Base-by-base conservation (phyloP, 108 stramenopile genomes). In the Phaeodactylum tricornutum region DNA sequence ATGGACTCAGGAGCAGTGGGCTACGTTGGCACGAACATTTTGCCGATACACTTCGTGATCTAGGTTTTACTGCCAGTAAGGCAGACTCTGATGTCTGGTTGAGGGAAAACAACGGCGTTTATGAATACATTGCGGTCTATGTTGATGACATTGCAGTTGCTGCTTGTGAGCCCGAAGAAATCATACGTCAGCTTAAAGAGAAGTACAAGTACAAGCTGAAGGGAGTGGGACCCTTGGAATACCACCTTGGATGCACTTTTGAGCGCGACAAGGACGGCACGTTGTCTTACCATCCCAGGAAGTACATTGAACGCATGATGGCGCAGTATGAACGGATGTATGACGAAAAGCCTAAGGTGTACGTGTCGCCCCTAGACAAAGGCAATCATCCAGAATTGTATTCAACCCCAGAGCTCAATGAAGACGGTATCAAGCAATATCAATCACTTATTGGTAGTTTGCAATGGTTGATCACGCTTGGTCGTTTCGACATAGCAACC, bases 31-130 rank as follows among this genome's bases (percentile, higher is more conserved):
- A n/a, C 3, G 49, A 50, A 3, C 3, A 16, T 15, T 6, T 42
- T 19, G 23, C 52, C 5, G 52, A 53, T 15, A 43, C 26, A 4
- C 21, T 71, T 64, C 26, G 56, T 6, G 15, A 61, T 15, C 28
- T 71, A 8, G 68, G 64, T 0, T 74, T 69, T 32, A 21, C 11
- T 7, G 55, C 62, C 2, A 66, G 51, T 27, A 29, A 41, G 14
- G 47, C 53, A 17, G 69, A 71, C n/a, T 31, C 59, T 33, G 52
- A 71, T 35, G 34, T 71, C 7, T 71, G 69, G 69, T 29, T 34
- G 29, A 41, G 46, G 0, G 35, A 43, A 6, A 29, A 47, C 30
- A 17, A 7, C 17, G 47, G 14, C 15, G 19, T 21, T 4, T 50
- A 35, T 20, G 49, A 50, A 12, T 50, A 50, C 7, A 26, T 53